A percentile compares a stretch with the other conserved stretches of the same genome.
phyloP scores from a whole-genome alignment of 176 grass and related monocot genomes.

The Oryza rufipogon region DNA sequence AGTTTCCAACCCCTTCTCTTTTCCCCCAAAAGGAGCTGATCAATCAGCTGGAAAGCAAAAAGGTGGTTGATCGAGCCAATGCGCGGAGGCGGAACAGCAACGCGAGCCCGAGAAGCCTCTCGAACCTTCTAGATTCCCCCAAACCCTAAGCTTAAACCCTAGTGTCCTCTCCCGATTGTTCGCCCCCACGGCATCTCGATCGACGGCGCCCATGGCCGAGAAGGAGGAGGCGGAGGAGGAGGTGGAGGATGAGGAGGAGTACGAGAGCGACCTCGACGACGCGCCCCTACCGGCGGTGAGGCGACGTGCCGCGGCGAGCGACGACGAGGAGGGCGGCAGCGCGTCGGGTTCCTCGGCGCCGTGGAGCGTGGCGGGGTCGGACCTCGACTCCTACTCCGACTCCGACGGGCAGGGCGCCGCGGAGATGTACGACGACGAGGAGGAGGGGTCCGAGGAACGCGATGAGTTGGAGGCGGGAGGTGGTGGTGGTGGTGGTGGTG shows the following conservation, averaged over 20 bases:
- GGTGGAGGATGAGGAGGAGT: conserved; percentile 44
- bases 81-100: conserved; percentile 14
- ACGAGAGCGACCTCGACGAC: conserved; percentile 73
- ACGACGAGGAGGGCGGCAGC: conserved; percentile 46
- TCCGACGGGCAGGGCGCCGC: conserved; percentile 56
- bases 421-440: conserved; percentile 52
- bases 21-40: conserved; percentile 20
- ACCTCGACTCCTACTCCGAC: conserved; percentile 39
- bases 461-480: conserved; percentile 19
- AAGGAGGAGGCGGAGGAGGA: conserved; percentile 2
- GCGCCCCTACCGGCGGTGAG: conserved; percentile 53
- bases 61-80: conserved; percentile 11
- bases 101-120: conserved; percentile 26
- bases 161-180: neutral
- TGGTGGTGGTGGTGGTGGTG: neutral
- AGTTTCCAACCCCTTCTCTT: neutral
- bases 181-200: neutral
- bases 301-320: conserved; percentile 63
- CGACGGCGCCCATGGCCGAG: conserved; percentile 8
- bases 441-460: conserved; percentile 34
- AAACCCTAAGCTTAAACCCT: conserved; percentile 49
- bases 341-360: conserved; percentile 7
- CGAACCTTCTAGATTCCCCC: conserved; percentile 35
- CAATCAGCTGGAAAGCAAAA: neutral
- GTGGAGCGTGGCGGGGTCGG: conserved; percentile 32